Evolutionary conservation across 2,329 filamentous ascomycete species (phyloP).

Genomic region (Cladophialophora carrionii): DNA sequence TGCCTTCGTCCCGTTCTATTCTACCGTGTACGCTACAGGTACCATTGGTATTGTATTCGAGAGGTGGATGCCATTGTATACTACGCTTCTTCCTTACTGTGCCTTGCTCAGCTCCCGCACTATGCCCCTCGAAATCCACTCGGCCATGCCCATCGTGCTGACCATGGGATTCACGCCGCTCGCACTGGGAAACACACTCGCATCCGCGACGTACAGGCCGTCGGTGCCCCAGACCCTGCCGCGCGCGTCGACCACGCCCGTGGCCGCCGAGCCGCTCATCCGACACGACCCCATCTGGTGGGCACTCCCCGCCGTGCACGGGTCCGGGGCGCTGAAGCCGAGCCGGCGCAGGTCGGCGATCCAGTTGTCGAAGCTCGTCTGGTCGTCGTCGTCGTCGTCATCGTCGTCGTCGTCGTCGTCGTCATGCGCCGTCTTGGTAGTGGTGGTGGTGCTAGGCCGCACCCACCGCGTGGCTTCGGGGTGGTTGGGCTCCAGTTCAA

Average conservation of each 20-base stretch:
- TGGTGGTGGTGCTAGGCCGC: constrained; percentile 40
- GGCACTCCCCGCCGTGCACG: constrained; percentile 47
- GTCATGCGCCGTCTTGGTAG: constrained; percentile 3
- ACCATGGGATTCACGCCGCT: constrained; percentile 59
- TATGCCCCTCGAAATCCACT: constrained; percentile 51
- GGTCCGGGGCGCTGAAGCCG: constrained; percentile 54
- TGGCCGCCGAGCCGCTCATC: constrained; percentile 49
- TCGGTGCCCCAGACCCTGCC: constrained; percentile 54
- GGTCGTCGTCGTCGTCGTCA: constrained; percentile 53
- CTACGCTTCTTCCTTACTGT: no score
- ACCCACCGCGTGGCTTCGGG: constrained; percentile 68
- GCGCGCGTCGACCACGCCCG: constrained; percentile 51
- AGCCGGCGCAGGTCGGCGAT: constrained; percentile 52
- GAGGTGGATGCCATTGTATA: no score
- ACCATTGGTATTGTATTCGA: neutral
- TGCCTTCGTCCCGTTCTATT: neutral
- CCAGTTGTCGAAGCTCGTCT: constrained; percentile 57
- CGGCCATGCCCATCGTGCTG: constrained; percentile 56
- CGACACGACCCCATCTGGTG: constrained; percentile 58
- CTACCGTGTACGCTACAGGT: neutral
- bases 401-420: constrained; percentile 57
- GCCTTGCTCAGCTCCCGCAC: constrained; percentile 14
- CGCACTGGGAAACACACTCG: constrained; percentile 56
- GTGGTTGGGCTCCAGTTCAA: constrained; percentile 72
- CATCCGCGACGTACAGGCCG: constrained; percentile 54